Conservation (phyloP, 148 eudicot genomes). For the Chenopodium formosanum region DNA sequence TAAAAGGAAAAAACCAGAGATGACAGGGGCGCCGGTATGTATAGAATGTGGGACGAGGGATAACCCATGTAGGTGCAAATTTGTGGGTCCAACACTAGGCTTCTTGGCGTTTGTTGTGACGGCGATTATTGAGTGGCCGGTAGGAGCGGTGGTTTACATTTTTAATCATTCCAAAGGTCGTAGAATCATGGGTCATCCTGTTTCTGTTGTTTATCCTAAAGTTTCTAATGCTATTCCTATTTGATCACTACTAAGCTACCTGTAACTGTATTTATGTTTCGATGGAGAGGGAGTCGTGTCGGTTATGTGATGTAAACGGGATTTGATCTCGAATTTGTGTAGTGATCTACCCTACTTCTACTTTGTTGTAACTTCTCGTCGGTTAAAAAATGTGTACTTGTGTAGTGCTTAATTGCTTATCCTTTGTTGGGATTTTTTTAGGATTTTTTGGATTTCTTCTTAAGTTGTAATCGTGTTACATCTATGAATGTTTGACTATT, state of each 20-base stretch:
- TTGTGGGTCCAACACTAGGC: slow-evolving; percentile 80
- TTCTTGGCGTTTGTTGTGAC: slow-evolving; percentile 67
- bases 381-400: no score
- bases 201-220: slow-evolving; percentile 58
- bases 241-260: slow-evolving; percentile 12
- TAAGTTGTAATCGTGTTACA: no score
- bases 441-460: no score
- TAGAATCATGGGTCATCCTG: slow-evolving; percentile 76
- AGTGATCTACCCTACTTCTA: no score
- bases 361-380: no score
- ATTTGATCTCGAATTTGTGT: no score
- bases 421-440: no score
- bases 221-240: slow-evolving; percentile 62
- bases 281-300: no score
- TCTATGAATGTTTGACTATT: no score
- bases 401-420: no score
- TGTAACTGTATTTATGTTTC: no score
- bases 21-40: slow-evolving; percentile 55
- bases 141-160: slow-evolving; percentile 64
- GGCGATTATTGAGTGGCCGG: slow-evolving; percentile 85
- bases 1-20: background rate
- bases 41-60: slow-evolving; percentile 64
- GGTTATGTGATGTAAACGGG: no score
- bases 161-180: slow-evolving; percentile 66
- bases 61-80: slow-evolving; percentile 75